These are phyloP conservation scores for Hypoxylon lenormandii DNA, from an alignment of 495 filamentous ascomycete genomes.

Conservation along the genomic window DNA sequence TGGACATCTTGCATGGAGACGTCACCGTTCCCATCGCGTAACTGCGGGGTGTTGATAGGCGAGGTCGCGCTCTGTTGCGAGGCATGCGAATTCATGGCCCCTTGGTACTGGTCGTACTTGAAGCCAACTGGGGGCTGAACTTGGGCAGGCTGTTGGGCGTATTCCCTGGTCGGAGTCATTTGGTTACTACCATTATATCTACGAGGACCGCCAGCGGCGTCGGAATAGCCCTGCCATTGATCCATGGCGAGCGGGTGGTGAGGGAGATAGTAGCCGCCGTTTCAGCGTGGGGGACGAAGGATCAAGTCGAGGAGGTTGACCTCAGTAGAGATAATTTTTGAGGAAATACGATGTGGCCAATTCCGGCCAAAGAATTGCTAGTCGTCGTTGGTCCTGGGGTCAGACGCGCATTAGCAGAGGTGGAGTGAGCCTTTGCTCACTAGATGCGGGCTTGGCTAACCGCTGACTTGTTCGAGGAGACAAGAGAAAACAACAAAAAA, in stretches of 20 bases:
- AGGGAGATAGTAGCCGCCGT: slow-evolving; percentile 21
- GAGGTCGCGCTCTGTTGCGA: slow-evolving; percentile 70
- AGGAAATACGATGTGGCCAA: slow-evolving; percentile 37
- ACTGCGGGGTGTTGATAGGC: slow-evolving; percentile 72
- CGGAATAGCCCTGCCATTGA: slow-evolving; percentile 67
- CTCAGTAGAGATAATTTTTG: slow-evolving; percentile 38
- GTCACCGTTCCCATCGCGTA: slow-evolving; percentile 81
- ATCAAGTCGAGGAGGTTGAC: slow-evolving; percentile 10
- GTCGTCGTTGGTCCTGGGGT: slow-evolving; percentile 33
- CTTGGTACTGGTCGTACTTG: slow-evolving; percentile 79
- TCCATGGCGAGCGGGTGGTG: slow-evolving; percentile 63
- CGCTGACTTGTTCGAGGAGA: slow-evolving; percentile 37
- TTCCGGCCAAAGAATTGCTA: slow-evolving; percentile 38
- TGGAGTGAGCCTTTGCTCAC: slow-evolving; percentile 39
- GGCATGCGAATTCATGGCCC: slow-evolving; percentile 66
- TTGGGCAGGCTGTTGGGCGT: slow-evolving; percentile 63
- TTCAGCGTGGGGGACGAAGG: slow-evolving; percentile 22
- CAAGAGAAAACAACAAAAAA: slow-evolving; percentile 23
- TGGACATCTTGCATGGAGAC: slow-evolving; percentile 89
- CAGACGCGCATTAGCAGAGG: slow-evolving; percentile 40
- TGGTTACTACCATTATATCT: slow-evolving; percentile 64
- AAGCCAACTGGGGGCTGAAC: slow-evolving; percentile 74
- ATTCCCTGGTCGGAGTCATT: slow-evolving; percentile 60
- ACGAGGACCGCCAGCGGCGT: slow-evolving; percentile 60
- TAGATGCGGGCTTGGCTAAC: slow-evolving; percentile 38